Evolutionary conservation across 2,329 filamentous ascomycete species (phyloP).

Genomic region (Aspergillus candidus): DNA sequence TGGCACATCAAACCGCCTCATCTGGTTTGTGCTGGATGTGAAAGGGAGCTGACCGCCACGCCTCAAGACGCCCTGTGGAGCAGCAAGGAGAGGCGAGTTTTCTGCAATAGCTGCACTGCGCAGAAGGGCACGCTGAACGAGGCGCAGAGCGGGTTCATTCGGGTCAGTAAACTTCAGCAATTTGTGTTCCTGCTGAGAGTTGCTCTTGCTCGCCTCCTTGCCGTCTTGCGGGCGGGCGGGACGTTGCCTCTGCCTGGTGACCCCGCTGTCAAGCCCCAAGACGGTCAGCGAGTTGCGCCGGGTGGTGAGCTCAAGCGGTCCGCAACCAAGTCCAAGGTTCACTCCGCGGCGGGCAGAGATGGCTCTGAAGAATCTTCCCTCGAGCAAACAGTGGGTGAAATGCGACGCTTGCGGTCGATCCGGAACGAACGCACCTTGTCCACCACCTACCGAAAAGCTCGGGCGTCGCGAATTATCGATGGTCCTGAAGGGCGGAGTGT

Average conservation of each 20-base stretch:
- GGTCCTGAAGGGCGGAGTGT: slow-evolving; percentile 65
- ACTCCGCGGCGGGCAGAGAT: slow-evolving; percentile 57
- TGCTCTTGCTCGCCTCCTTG: slow-evolving; percentile 79
- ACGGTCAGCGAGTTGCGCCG: slow-evolving; percentile 53
- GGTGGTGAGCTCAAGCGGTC: slow-evolving; percentile 50
- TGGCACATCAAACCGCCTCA: slow-evolving; percentile 72
- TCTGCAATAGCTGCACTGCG: slow-evolving; percentile 62
- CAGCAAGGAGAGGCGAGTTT: slow-evolving; percentile 59
- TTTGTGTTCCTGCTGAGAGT: slow-evolving; percentile 91
- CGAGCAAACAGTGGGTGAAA: slow-evolving; percentile 93
- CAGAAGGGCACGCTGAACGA: slow-evolving; percentile 49
- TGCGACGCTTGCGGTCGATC: slow-evolving; percentile 83
- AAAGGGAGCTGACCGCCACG: slow-evolving; percentile 63
- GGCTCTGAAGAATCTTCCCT: slow-evolving; percentile 65
- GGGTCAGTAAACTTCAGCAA: slow-evolving; percentile 81
- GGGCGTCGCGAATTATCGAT: slow-evolving; percentile 88
- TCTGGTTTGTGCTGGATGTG: slow-evolving; percentile 64
- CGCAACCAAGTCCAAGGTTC: slow-evolving; percentile 68
- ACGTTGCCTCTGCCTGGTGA: slow-evolving; percentile 67
- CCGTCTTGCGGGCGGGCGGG: slow-evolving; percentile 77
- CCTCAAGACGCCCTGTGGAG: slow-evolving; percentile 67
- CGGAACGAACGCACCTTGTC: slow-evolving; percentile 91
- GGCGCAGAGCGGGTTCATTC: slow-evolving; percentile 58
- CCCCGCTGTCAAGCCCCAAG: slow-evolving; percentile 59
- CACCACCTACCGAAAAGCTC: slow-evolving; percentile 82